A percentile compares a stretch with the other conserved stretches of the same genome.
Evolutionary conservation across 2,329 filamentous ascomycete species (phyloP).

Genomic region (Ascochyta koolunga): DNA sequence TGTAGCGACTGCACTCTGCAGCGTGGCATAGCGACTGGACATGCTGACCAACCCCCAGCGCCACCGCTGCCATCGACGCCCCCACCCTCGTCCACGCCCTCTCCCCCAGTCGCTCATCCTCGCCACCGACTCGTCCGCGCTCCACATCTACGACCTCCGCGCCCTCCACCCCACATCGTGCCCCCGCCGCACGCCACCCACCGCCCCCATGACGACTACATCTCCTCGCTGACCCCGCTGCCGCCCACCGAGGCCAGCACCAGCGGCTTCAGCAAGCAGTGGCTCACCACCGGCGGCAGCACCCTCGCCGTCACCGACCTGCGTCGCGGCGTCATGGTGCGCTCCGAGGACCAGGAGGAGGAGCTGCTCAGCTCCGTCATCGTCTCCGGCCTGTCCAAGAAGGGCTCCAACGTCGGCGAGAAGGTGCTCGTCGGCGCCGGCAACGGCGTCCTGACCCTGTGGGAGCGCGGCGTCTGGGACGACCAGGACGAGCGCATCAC

Average conservation of each 20-base stretch:
- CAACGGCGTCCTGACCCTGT: conserved; percentile 84
- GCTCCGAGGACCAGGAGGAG: conserved; percentile 93
- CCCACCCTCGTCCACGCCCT: conserved; percentile 82
- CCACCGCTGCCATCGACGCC: conserved; percentile 63
- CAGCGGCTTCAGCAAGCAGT: conserved; percentile 90
- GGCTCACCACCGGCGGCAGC: conserved; percentile 89
- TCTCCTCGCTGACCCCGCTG: conserved; percentile 84
- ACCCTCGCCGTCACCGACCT: conserved; percentile 91
- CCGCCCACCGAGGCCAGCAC: conserved; percentile 81
- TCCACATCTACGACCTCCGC: conserved; percentile 89
- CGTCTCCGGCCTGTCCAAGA: conserved; percentile 76
- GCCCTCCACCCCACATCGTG: conserved; percentile 51
- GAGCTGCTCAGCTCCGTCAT: conserved; percentile 84
- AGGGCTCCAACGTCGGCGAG: conserved; percentile 71
- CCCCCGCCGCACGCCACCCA: conserved; percentile 73
- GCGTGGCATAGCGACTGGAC: too few relatives aligned
- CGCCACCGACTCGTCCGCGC: conserved; percentile 84
- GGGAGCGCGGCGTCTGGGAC: conserved; percentile 94
- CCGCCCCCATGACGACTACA: conserved; percentile 88
- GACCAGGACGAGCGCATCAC: conserved; percentile 90
- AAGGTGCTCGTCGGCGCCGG: conserved; percentile 79
- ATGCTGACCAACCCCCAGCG: conserved; percentile 39
- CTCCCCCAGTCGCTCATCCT: conserved; percentile 88
- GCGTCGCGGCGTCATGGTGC: conserved; percentile 81
- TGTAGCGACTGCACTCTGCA: too few relatives aligned